phyloP scores from a whole-genome alignment of 306 rosid genomes.

The Dryas alaskensis region DNA sequence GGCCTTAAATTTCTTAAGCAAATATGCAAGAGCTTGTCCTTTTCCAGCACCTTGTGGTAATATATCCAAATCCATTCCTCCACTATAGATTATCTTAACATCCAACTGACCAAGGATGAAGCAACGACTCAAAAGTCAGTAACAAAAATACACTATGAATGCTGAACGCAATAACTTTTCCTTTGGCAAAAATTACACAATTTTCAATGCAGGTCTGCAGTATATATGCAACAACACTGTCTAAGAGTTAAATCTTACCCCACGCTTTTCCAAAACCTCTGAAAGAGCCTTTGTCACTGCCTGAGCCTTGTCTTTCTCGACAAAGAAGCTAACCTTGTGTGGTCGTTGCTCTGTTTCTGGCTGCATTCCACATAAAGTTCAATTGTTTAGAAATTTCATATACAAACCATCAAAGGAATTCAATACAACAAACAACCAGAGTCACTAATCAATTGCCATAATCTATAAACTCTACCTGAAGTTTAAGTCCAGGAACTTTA shows the following conservation, averaged over 20 bases:
- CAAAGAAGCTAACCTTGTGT: constrained; percentile 90
- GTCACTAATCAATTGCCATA: constrained; percentile 10
- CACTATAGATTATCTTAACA: constrained; percentile 93
- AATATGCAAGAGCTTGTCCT: constrained; percentile 98
- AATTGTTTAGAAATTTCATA: constrained; percentile 17
- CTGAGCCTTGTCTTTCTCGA: constrained; percentile 72
- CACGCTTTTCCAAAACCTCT: constrained; percentile 51
- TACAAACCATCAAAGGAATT: neutral
- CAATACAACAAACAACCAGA: constrained; percentile 16
- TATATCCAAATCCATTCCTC: constrained; percentile 94
- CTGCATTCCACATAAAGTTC: constrained; percentile 44
- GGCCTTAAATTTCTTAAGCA: constrained; percentile 67
- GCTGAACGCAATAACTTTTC: constrained; percentile 4
- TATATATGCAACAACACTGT: constrained; percentile 12
- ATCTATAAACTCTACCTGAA: constrained; percentile 55
- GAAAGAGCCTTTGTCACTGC: constrained; percentile 65
- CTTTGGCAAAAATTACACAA: neutral
- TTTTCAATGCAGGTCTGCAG: constrained; percentile 5
- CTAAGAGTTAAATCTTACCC: constrained; percentile 52
- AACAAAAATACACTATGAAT: constrained; percentile 5
- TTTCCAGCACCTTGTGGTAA: constrained; percentile 92
- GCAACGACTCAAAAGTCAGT: constrained; percentile 18
- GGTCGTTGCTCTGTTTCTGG: constrained; percentile 83
- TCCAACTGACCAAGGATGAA: constrained; percentile 66
- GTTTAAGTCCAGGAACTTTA: constrained; percentile 72